Evolutionary conservation across 176 grass and related monocot genomes (phyloP), one percentile per base, ranked within the genome.

Genomic region (Pharus latifolius): DNA sequence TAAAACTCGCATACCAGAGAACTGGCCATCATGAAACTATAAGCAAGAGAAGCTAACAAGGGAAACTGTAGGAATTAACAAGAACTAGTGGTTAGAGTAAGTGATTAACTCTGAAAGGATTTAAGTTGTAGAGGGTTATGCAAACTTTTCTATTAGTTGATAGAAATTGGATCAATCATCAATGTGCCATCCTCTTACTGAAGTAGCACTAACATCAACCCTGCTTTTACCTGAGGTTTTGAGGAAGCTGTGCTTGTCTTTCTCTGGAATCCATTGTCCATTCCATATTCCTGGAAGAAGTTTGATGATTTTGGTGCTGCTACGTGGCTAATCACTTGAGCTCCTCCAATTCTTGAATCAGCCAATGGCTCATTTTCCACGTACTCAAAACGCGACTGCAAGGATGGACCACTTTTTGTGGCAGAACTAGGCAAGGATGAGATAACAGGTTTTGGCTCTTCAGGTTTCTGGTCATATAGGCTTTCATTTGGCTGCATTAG

Each of bases 381-480:
- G 24, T 94, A 94, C 22, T 94, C 82, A 74, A 94, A 90, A 76
- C 90, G 82, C 74, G 90, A 94, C 52, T 78, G 75, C 20, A 50
- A 77, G 7, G 90, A 90, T 25, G 71, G 71, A 5, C 56, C 66
- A 65, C 24, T 57, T 78, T 80, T 80, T 49, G 56, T 24, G 10
- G 80, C 19, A 18, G 82, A 25, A 23, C 61, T 55, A 31, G 60
- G 62, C 50, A 94, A 55, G 65, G 80, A 56, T 74, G 79, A 68
- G 34, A 48, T 41, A 67, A 12, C 73, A 65, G 83, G 86, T 54
- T 82, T 78, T 35, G 83, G 90, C 60, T 90, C 90, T 81, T 94
- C 90, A 37, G 90, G 90, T 74, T 94, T 94, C 83, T 94, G 90
- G 3, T 94, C 90, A 81, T 94, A 94, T 14, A 94, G 62, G 77